Evolutionary conservation across 2,329 filamentous ascomycete species (phyloP).

Genomic region (Fusarium nurragi): DNA sequence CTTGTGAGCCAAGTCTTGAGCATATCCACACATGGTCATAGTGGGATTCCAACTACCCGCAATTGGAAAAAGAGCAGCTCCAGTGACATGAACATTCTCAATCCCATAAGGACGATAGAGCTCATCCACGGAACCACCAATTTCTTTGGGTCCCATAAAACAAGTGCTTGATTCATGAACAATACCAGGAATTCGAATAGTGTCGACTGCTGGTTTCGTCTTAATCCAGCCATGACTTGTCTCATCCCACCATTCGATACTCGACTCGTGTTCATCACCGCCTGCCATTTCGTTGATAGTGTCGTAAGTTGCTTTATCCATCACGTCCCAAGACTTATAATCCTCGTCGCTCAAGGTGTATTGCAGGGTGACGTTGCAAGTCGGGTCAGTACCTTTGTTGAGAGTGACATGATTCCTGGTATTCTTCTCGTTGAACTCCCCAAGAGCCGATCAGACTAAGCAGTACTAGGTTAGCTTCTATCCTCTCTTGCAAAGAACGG

Average conservation of each 20-base stretch:
- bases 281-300: background rate
- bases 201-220: background rate
- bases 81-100: conserved; percentile 2
- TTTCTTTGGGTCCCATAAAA: background rate
- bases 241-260: conserved; percentile 2
- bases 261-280: background rate
- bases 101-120: background rate
- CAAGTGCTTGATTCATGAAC: conserved; percentile 1
- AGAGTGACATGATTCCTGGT: background rate
- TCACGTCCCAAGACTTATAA: background rate
- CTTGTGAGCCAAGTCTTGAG: background rate
- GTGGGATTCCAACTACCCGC: conserved; percentile 2
- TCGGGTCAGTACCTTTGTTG: background rate
- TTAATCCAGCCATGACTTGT: background rate
- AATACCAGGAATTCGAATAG: background rate
- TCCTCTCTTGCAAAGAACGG: background rate
- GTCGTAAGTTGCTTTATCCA: background rate
- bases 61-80: background rate
- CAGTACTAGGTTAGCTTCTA: background rate
- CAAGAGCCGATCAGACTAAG: background rate
- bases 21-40: conserved; percentile 1
- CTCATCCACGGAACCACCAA: background rate
- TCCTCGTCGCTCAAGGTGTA: background rate
- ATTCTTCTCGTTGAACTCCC: background rate
- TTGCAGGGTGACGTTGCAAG: background rate